These are phyloP conservation scores for Triangularia verruculosa DNA, from an alignment of 2,329 filamentous ascomycete species.

Conservation along the genomic window DNA sequence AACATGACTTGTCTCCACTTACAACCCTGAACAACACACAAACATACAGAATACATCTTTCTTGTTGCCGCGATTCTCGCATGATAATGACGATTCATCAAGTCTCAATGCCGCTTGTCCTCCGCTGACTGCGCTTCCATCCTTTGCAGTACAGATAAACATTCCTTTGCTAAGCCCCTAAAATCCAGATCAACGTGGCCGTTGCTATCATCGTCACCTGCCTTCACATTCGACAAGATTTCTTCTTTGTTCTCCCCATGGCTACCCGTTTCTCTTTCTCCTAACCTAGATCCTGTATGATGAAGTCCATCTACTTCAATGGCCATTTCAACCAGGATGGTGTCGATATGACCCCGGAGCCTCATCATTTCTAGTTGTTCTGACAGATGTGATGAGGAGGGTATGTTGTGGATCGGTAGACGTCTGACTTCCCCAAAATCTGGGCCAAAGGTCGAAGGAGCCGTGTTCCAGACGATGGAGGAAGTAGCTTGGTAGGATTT, in stretches of 20 bases:
- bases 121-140: background rate
- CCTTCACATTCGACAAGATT: background rate
- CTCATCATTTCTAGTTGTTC: slow-evolving; percentile 1
- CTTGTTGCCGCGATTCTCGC: background rate
- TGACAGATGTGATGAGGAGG: background rate
- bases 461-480: background rate
- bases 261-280: too few relatives aligned
- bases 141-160: background rate
- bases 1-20: background rate
- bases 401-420: background rate
- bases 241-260: background rate
- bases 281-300: too few relatives aligned
- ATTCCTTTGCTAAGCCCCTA: background rate
- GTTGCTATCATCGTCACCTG: background rate
- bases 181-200: background rate
- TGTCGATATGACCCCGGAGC: background rate
- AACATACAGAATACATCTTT: background rate
- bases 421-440: background rate
- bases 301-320: background rate
- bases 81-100: too few relatives aligned
- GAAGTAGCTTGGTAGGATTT: background rate
- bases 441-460: background rate
- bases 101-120: background rate
- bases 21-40: background rate
- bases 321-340: background rate